phyloP scores from a whole-genome alignment of 1,284 basidiomycete species.

The Vanrija pseudolonga region DNA sequence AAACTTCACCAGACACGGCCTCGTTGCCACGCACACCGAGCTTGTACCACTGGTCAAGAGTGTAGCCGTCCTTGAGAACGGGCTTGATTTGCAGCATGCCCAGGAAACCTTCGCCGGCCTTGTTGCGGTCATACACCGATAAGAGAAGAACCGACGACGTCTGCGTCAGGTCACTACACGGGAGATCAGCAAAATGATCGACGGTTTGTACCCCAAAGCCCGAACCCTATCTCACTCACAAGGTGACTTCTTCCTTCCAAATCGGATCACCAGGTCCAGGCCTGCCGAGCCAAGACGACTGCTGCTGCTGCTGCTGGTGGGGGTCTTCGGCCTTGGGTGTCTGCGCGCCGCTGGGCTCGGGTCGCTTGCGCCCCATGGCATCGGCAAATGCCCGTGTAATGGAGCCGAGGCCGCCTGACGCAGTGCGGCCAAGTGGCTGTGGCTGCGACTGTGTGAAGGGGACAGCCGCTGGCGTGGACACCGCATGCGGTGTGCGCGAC shows the following conservation, averaged over 20 bases:
- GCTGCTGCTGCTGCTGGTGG: conserved; percentile 7
- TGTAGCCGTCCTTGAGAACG: conserved; percentile 80
- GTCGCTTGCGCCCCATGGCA: conserved; percentile 49
- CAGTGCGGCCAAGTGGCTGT: conserved; percentile 35
- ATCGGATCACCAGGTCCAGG: conserved; percentile 69
- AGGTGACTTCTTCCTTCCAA: conserved; percentile 98
- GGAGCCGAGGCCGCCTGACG: conserved; percentile 56
- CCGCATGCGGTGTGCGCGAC: conserved; percentile 67
- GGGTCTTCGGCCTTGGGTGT: conserved; percentile 44
- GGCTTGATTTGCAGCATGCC: conserved; percentile 91
- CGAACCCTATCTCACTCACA: conserved; percentile 59
- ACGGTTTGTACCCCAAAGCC: not conserved
- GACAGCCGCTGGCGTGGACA: conserved; percentile 33
- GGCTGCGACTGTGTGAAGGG: conserved; percentile 42
- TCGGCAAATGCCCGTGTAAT: conserved; percentile 56
- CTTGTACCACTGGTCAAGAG: conserved; percentile 95
- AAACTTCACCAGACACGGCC: conserved; percentile 83
- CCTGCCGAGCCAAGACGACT: conserved; percentile 38
- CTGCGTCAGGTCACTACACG: conserved; percentile 84
- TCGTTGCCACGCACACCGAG: conserved; percentile 74
- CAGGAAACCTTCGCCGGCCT: conserved; percentile 79
- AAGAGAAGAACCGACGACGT: conserved; percentile 79
- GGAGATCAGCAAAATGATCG: not conserved
- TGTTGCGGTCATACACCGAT: conserved; percentile 87
- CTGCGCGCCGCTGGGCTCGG: conserved; percentile 44